phyloP scores from a whole-genome alignment of 495 filamentous ascomycete species.

The Geopyxis carbonaria region DNA sequence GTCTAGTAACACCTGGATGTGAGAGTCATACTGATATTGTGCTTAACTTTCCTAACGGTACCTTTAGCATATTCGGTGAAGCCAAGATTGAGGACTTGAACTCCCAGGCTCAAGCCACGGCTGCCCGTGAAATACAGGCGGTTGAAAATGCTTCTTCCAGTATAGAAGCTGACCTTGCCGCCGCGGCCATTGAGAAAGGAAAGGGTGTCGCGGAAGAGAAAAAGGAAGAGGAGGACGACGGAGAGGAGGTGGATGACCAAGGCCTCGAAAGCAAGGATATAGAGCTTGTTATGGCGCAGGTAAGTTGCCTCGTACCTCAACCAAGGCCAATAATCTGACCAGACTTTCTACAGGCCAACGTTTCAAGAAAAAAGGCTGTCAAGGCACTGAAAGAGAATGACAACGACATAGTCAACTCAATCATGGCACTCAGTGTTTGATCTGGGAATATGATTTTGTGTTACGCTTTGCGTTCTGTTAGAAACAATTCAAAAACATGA shows the following conservation, averaged over 20 bases:
- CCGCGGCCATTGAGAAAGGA: constrained; percentile 53
- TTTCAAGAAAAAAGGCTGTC: constrained; percentile 93
- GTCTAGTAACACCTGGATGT: constrained; percentile 99
- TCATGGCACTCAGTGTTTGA: constrained; percentile 97
- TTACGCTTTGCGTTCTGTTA: no score
- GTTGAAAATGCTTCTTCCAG: constrained; percentile 33
- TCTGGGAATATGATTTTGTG: neutral
- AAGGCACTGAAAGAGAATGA: constrained; percentile 98
- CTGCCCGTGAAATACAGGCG: constrained; percentile 75
- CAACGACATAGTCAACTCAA: constrained; percentile 99
- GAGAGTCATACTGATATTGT: constrained; percentile 28
- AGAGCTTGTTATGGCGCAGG: constrained; percentile 81
- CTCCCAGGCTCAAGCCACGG: constrained; percentile 85
- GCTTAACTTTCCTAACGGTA: neutral
- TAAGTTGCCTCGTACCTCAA: neutral
- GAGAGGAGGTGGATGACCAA: constrained; percentile 80
- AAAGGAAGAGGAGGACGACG: constrained; percentile 78
- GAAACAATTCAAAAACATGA: no score
- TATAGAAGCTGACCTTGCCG: constrained; percentile 36
- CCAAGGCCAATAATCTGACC: constrained; percentile 8
- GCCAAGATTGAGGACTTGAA: constrained; percentile 99
- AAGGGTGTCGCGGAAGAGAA: constrained; percentile 58
- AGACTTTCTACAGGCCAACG: constrained; percentile 51
- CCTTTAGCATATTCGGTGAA: constrained; percentile 90
- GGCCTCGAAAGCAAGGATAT: constrained; percentile 98